Evolutionary conservation across 352 stramenopile genomes (phyloP).

Genomic region (Pseudoperonospora humuli): DNA sequence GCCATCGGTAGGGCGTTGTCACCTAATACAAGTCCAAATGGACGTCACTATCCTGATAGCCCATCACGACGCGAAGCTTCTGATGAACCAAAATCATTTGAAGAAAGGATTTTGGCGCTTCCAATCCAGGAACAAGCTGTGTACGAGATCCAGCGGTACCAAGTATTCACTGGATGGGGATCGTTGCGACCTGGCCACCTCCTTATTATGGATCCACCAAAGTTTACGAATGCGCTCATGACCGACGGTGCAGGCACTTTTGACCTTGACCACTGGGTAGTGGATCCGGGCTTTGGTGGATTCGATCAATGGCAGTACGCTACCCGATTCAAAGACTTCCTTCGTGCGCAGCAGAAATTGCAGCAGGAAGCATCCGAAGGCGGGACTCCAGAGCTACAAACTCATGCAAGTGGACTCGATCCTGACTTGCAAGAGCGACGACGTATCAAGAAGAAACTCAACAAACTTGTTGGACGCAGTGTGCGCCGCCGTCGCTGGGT

Average conservation of each 20-base stretch:
- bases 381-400: conserved; percentile 12
- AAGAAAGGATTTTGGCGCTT: conserved; percentile 52
- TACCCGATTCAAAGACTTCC: conserved; percentile 80
- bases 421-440: conserved; percentile 43
- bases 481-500: conserved; percentile 76
- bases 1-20: conserved; percentile 33
- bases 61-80: conserved; percentile 12
- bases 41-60: conserved; percentile 23
- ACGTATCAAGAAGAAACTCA: conserved; percentile 74
- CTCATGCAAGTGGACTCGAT: conserved; percentile 16
- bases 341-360: conserved; percentile 49
- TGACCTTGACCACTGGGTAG: conserved; percentile 65
- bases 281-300: conserved; percentile 66
- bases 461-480: conserved; percentile 70
- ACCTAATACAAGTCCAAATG: conserved; percentile 17
- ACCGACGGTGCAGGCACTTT: conserved; percentile 50
- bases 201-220: conserved; percentile 65
- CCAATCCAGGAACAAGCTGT: conserved; percentile 55
- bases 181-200: conserved; percentile 67
- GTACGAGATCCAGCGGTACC: conserved; percentile 80
- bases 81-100: conserved; percentile 37
- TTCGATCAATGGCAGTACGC: conserved; percentile 81
- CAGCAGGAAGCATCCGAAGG: conserved; percentile 19
- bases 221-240: conserved; percentile 73
- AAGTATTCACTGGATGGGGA: conserved; percentile 79